Evolutionary conservation across 768 basidiomycete species (phyloP).

Genomic region (Tephrocybe sp.): DNA sequence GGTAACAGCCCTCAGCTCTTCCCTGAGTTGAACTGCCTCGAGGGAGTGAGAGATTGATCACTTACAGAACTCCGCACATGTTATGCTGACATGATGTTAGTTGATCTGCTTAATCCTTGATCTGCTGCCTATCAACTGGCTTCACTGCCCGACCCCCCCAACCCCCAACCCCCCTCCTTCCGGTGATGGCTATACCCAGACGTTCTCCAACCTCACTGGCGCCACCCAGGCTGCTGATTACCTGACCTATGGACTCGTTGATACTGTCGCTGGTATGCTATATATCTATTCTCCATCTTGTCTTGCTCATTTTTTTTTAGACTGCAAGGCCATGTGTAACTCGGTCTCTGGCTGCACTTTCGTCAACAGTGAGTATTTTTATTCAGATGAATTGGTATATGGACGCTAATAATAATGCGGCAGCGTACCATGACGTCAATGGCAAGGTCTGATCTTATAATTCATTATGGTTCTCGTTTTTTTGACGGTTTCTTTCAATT

Average conservation of each 20-base stretch:
- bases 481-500: conserved; percentile 3
- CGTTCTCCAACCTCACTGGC: conserved; percentile 40
- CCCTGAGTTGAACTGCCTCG: conserved; percentile 29
- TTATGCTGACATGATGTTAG: too few species aligned
- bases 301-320: conserved; percentile 18
- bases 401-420: too few species aligned
- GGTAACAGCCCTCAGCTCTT: conserved; percentile 29
- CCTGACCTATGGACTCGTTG: conserved; percentile 45
- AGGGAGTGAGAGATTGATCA: conserved; percentile 23
- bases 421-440: conserved; percentile 47
- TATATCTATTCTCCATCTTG: not conserved
- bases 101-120: conserved; percentile 37
- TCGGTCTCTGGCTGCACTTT: conserved; percentile 39
- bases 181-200: conserved; percentile 34
- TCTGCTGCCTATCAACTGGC: conserved; percentile 29
- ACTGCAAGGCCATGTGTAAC: conserved; percentile 47
- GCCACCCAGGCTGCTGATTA: conserved; percentile 43
- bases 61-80: too few species aligned
- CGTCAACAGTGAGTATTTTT: conserved; percentile 37
- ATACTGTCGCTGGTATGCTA: conserved; percentile 38
- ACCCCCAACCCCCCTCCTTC: conserved; percentile 19
- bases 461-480: not conserved
- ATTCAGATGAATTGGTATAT: not conserved
- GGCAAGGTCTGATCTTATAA: conserved; percentile 32
- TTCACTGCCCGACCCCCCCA: conserved; percentile 36